These are phyloP conservation scores for Prunella vulgaris DNA, from an alignment of 257 asterid species.

Conservation along the genomic window DNA sequence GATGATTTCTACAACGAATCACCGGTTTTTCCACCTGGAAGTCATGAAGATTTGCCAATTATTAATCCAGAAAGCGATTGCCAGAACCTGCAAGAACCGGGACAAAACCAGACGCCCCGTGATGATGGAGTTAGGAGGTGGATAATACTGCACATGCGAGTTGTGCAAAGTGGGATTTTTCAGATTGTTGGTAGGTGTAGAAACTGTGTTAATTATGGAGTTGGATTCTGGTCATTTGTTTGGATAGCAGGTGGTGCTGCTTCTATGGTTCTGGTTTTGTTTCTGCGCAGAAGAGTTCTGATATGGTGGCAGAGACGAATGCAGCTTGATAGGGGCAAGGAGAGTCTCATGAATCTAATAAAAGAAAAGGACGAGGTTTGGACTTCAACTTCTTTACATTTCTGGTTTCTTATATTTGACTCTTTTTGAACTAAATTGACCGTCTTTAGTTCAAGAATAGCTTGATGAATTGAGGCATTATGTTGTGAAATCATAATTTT, in stretches of 20 bases:
- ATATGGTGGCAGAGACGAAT: conserved; percentile 35
- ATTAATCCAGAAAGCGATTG: background rate
- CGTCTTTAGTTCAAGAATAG: background rate
- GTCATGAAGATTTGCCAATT: conserved; percentile 43
- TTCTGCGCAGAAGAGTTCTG: conserved; percentile 34
- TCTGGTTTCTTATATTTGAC: background rate
- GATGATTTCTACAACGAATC: conserved; percentile 19
- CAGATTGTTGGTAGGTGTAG: conserved; percentile 17
- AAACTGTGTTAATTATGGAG: conserved; percentile 22
- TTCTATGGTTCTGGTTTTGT: conserved; percentile 23
- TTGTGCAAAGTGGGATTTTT: conserved; percentile 22
- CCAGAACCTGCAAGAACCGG: conserved; percentile 21
- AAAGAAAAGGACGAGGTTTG: conserved; percentile 57
- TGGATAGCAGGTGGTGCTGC: conserved; percentile 43
- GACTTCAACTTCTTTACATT: background rate
- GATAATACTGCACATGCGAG: conserved; percentile 25
- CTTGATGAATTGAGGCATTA: too few species aligned
- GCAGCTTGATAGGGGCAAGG: conserved; percentile 30
- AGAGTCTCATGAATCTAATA: conserved; percentile 35
- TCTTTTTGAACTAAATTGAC: background rate
- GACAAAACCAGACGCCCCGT: background rate
- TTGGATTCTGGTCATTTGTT: conserved; percentile 30
- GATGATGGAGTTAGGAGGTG: conserved; percentile 22
- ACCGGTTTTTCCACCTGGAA: conserved; percentile 37
- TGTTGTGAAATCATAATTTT: too few species aligned